phyloP scores from a whole-genome alignment of 352 stramenopile species.

The Pythium pyrilobum region DNA sequence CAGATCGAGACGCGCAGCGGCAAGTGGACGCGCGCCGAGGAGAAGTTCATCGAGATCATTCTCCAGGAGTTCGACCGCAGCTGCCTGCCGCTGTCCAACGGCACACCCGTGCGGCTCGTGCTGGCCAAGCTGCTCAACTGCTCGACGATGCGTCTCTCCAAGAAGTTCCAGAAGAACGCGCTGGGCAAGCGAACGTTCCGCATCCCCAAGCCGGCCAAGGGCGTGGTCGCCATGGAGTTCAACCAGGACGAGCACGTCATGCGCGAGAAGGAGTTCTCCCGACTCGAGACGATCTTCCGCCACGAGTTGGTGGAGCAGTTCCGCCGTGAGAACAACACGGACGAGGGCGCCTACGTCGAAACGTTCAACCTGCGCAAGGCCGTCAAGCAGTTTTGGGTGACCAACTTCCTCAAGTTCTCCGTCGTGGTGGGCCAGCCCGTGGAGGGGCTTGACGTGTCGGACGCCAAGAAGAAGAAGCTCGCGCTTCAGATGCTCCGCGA shows the following conservation, averaged over 20 bases:
- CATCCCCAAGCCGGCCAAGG: slow-evolving; percentile 61
- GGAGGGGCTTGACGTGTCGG: slow-evolving; percentile 64
- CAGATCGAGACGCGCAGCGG: slow-evolving; percentile 64
- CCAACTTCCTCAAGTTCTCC: slow-evolving; percentile 81
- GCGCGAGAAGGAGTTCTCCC: slow-evolving; percentile 69
- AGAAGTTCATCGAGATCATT: slow-evolving; percentile 84
- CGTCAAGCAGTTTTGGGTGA: slow-evolving; percentile 83
- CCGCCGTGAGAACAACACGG: slow-evolving; percentile 78
- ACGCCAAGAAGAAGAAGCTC: slow-evolving; percentile 80
- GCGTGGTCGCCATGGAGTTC: slow-evolving; percentile 64
- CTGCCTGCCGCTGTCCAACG: slow-evolving; percentile 70
- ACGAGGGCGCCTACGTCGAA: slow-evolving; percentile 68
- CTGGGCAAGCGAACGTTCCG: slow-evolving; percentile 83
- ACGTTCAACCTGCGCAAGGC: slow-evolving; percentile 63
- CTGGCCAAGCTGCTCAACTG: slow-evolving; percentile 85
- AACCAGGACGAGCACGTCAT: slow-evolving; percentile 54
- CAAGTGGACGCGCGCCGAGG: slow-evolving; percentile 81
- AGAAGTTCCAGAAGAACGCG: slow-evolving; percentile 89
- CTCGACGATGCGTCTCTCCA: slow-evolving; percentile 85
- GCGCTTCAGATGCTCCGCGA: slow-evolving; percentile 75
- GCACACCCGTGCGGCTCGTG: slow-evolving; percentile 77
- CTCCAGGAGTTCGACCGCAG: slow-evolving; percentile 77
- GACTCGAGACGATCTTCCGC: slow-evolving; percentile 65
- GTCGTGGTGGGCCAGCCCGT: slow-evolving; percentile 71
- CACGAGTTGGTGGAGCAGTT: slow-evolving; percentile 81